phyloP scores from a whole-genome alignment of 495 filamentous ascomycete genomes.

The Hypomontagnella monticulosa region DNA sequence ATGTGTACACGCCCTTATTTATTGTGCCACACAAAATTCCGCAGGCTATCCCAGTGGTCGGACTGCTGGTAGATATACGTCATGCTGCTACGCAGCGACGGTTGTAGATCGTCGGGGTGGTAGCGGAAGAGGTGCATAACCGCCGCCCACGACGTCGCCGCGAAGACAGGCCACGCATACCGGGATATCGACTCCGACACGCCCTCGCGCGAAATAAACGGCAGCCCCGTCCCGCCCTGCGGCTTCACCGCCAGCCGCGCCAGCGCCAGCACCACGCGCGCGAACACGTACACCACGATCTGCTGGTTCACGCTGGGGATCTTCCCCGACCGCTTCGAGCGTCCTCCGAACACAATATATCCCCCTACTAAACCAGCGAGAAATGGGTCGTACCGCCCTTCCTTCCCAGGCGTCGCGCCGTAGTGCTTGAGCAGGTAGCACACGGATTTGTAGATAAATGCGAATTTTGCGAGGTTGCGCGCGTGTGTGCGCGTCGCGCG shows the following conservation, averaged over 20 bases:
- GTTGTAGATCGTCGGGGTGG: conserved; percentile 88
- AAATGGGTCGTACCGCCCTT: conserved; percentile 80
- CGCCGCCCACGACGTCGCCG: conserved; percentile 82
- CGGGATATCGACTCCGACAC: conserved; percentile 61
- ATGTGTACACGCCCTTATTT: conserved; percentile 61
- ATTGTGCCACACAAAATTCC: conserved; percentile 84
- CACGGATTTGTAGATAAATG: conserved; percentile 83
- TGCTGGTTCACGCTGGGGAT: conserved; percentile 90
- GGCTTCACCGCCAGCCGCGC: conserved; percentile 84
- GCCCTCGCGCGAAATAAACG: conserved; percentile 52
- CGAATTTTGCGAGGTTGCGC: conserved; percentile 88
- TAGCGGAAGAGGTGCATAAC: conserved; percentile 97
- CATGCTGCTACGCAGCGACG: conserved; percentile 95
- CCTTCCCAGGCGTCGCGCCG: conserved; percentile 58
- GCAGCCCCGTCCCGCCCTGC: conserved; percentile 50
- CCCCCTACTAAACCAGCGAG: conserved; percentile 91
- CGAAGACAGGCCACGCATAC: conserved; percentile 91
- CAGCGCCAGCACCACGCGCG: conserved; percentile 82
- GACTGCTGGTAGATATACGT: conserved; percentile 91
- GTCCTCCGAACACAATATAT: conserved; percentile 89
- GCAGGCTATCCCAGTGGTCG: conserved; percentile 83
- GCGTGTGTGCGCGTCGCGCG: conserved; percentile 91
- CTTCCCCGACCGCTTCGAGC: conserved; percentile 62
- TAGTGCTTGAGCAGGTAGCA: conserved; percentile 76
- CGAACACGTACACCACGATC: conserved; percentile 98